Evolutionary conservation across 768 basidiomycete species (phyloP).

Genomic region (Pleurotus citrinopileatus): DNA sequence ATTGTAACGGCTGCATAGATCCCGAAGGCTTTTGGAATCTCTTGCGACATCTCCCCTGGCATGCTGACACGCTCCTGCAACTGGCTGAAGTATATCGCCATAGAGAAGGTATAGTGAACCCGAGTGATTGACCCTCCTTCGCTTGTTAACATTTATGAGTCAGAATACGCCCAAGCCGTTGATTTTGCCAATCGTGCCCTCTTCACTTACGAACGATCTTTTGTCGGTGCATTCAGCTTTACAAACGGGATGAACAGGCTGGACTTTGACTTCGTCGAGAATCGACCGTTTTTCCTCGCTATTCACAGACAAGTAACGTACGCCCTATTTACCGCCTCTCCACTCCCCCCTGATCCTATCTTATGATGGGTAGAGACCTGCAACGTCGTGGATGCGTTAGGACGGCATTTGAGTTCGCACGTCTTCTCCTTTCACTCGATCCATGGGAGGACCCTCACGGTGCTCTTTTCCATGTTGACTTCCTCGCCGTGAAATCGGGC

Average conservation of each 20-base stretch:
- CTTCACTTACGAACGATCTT: constrained; percentile 89
- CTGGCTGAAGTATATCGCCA: constrained; percentile 82
- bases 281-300: constrained; percentile 89
- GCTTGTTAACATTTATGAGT: too few relatives aligned
- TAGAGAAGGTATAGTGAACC: constrained; percentile 70
- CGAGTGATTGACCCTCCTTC: too few relatives aligned
- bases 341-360: not conserved
- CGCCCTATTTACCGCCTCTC: constrained; percentile 21
- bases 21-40: constrained; percentile 78
- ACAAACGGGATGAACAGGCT: constrained; percentile 78
- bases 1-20: constrained; percentile 38
- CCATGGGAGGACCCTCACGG: constrained; percentile 91
- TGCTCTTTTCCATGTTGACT: constrained; percentile 78
- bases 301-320: constrained; percentile 81
- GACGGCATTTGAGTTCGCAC: constrained; percentile 88
- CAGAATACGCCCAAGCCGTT: constrained; percentile 80
- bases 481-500: constrained; percentile 76
- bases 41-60: constrained; percentile 80
- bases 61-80: constrained; percentile 88
- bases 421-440: constrained; percentile 82
- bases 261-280: constrained; percentile 89
- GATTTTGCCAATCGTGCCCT: constrained; percentile 92
- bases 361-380: constrained; percentile 54
- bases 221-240: constrained; percentile 85
- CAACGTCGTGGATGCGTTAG: constrained; percentile 87